Evolutionary conservation across 352 stramenopile species (phyloP).

Genomic region (Pythium monospermum): DNA sequence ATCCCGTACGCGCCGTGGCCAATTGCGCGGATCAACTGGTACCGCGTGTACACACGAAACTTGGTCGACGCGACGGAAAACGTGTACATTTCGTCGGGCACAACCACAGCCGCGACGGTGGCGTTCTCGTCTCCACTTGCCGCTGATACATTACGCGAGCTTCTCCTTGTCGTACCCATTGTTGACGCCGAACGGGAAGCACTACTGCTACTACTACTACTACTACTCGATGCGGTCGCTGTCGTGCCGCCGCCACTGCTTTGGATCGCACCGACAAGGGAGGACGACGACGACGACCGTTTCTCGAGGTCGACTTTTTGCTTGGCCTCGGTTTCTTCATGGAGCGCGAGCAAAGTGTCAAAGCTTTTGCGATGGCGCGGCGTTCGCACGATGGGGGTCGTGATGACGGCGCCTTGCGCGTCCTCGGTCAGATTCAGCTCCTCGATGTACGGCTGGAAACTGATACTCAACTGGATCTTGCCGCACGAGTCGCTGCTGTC

Average conservation of each 20-base stretch:
- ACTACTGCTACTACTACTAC: not conserved
- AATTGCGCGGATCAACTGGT: slow-evolving; percentile 79
- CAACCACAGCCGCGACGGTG: not conserved
- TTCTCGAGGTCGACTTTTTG: slow-evolving; percentile 34
- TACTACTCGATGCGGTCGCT: not conserved
- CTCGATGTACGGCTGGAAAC: slow-evolving; percentile 63
- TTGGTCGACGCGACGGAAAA: slow-evolving; percentile 82
- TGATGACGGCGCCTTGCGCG: slow-evolving; percentile 20
- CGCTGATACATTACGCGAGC: too few relatives aligned
- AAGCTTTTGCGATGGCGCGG: slow-evolving; percentile 71
- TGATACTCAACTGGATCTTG: slow-evolving; percentile 72
- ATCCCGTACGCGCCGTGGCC: slow-evolving; percentile 77
- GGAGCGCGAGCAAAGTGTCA: slow-evolving; percentile 60
- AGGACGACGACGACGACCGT: slow-evolving; percentile 17
- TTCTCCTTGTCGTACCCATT: too few relatives aligned
- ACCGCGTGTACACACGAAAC: slow-evolving; percentile 79
- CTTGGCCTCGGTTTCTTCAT: slow-evolving; percentile 60
- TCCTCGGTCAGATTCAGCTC: slow-evolving; percentile 38
- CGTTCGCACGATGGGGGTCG: slow-evolving; percentile 18
- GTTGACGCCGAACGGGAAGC: not conserved
- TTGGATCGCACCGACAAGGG: not conserved
- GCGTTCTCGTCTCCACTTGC: slow-evolving; percentile 11
- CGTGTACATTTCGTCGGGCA: slow-evolving; percentile 69
- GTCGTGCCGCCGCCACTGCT: not conserved
- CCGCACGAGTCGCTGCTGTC: slow-evolving; percentile 48